Evolutionary conservation across 371 early-diverging fungal species (phyloP), one percentile per base, ranked within the genome.

Genomic region (Rhizopus stolonifer): DNA sequence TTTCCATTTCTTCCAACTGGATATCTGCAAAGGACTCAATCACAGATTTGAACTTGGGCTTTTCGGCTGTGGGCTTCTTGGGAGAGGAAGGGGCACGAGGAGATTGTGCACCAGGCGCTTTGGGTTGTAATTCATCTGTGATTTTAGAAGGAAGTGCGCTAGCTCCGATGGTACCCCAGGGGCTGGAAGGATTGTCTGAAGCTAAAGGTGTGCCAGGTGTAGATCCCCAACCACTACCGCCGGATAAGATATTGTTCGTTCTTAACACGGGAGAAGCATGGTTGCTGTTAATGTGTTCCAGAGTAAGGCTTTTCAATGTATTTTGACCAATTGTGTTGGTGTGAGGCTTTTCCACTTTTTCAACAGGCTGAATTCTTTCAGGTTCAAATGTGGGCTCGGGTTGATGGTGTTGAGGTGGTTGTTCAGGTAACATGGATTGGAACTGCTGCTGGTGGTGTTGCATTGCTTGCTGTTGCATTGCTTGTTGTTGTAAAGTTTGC

Each of bases 201-300:
- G 60, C 60, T n/a, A 69, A 2, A 31, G 76, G 77, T 24, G 77
- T 76, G 23, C 77, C 73, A 34, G 77, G 70, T 29, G 58, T 60
- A 25, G 77, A 70, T 11, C 67, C 65, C 67, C 72, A 70, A 26
- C 70, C 65, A 18, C 55, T 54, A 33, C 56, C 38, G 25, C 46
- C 54, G 2, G 48, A 32, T 18, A 51, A 58, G n/a, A 59, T 49
- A 43, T 49, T 53, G n/a, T 40, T 57, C 7, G 70, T 24, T 33
- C 62, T 62, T 17, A 65, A 38, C 0, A 69, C 60, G 21, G 65
- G 65, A 19, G 65, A 63, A 9, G 58, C 60, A 42, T 64, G 57
- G 29, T 57, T 64, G 24, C 64, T 65, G 19, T 24, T 33, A 23
- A 50, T 54, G 13, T 54, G 29, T 19, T 56, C 60, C 15, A 58